These are phyloP conservation scores for Botrytis fabae DNA, from an alignment of 2,329 filamentous ascomycete genomes.

Conservation along the genomic window DNA sequence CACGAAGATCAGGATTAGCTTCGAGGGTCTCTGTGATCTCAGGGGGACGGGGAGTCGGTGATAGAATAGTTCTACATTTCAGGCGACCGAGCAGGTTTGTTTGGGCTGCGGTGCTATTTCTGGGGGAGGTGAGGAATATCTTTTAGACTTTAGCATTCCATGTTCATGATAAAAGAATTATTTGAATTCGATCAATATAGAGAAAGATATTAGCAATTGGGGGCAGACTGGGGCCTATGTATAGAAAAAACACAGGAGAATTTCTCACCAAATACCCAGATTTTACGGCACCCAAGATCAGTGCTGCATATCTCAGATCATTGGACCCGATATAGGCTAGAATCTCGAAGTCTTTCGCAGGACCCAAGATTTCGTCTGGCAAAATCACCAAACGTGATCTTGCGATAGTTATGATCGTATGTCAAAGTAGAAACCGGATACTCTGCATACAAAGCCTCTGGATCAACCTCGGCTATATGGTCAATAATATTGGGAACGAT, in stretches of 20 bases:
- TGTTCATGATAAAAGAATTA: background rate
- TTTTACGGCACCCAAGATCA: slow-evolving; percentile 8
- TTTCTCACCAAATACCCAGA: slow-evolving; percentile 11
- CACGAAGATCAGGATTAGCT: background rate
- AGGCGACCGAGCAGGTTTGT: background rate
- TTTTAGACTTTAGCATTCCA: background rate
- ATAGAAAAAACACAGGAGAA: background rate
- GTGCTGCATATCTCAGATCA: slow-evolving; percentile 15
- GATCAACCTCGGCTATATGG: background rate
- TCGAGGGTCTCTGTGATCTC: background rate
- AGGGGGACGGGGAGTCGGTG: background rate
- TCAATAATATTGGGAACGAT: background rate
- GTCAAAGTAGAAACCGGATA: slow-evolving; percentile 1
- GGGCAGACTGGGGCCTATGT: background rate
- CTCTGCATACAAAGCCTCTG: slow-evolving; percentile 8
- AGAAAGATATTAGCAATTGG: accelerated
- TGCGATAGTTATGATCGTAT: slow-evolving; percentile 18
- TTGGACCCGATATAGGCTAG: slow-evolving; percentile 47
- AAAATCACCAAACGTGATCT: slow-evolving; percentile 25
- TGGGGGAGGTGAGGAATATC: background rate
- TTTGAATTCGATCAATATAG: background rate
- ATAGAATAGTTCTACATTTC: background rate
- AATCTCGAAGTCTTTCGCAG: slow-evolving; percentile 39
- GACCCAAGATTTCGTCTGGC: slow-evolving; percentile 27
- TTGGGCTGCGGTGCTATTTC: background rate